A percentile compares a stretch with the other conserved stretches of the same genome.
Conservation (phyloP, 495 filamentous ascomycete species). For the Hypoxylon fuscum region DNA sequence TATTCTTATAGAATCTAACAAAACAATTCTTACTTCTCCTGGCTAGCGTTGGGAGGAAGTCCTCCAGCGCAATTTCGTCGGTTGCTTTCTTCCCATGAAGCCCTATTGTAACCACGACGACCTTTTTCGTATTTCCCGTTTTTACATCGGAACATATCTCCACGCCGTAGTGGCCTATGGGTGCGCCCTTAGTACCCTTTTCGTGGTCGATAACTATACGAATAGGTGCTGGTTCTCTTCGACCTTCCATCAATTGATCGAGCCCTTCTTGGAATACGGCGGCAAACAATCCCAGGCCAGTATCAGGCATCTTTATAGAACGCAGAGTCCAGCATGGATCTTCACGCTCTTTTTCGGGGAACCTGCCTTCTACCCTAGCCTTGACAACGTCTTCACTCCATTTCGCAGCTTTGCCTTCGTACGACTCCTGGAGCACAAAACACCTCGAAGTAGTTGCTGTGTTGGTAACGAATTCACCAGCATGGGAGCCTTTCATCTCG, state of each 20-base stretch:
- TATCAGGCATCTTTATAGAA: constrained; percentile 66
- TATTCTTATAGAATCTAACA: not conserved
- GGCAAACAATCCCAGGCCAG: constrained; percentile 71
- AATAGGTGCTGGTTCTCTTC: constrained; percentile 65
- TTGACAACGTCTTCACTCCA: constrained; percentile 87
- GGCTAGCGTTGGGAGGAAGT: constrained; percentile 74
- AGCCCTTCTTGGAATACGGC: constrained; percentile 78
- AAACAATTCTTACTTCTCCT: constrained; percentile 64
- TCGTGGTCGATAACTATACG: constrained; percentile 70
- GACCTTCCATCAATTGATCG: constrained; percentile 61
- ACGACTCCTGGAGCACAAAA: constrained; percentile 74
- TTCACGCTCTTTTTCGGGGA: constrained; percentile 80
- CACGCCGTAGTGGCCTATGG: constrained; percentile 73
- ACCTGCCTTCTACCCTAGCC: constrained; percentile 85
- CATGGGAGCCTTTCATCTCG: constrained; percentile 62
- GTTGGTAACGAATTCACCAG: constrained; percentile 57
- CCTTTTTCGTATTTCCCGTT: constrained; percentile 49
- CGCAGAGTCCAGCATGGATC: constrained; percentile 80
- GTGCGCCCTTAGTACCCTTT: constrained; percentile 63
- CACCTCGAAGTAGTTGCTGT: constrained; percentile 63
- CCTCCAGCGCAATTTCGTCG: constrained; percentile 73
- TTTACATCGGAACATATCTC: constrained; percentile 68
- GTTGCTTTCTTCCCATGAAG: constrained; percentile 69
- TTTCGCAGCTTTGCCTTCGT: constrained; percentile 80
- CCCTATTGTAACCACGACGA: constrained; percentile 66